Conservation (phyloP, 2,329 filamentous ascomycete genomes). For the Hymenoscyphus albidus region DNA sequence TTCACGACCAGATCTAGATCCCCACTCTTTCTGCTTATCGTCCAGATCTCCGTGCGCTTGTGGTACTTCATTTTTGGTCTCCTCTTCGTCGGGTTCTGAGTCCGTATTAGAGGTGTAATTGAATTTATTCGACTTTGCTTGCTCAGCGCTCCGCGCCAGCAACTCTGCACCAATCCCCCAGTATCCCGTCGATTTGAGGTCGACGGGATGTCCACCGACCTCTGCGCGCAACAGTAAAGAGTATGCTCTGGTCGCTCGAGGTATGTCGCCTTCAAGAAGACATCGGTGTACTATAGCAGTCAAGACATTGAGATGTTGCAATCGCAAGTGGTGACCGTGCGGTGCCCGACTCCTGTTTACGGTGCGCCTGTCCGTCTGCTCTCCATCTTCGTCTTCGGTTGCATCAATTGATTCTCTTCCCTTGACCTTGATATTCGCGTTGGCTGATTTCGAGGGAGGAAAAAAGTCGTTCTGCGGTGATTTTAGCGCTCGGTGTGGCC, state of each 20-base stretch:
- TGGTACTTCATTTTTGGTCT: neutral
- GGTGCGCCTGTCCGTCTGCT: conserved; percentile 1
- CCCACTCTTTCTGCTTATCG: conserved; percentile 30
- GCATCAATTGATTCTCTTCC: conserved; percentile 12
- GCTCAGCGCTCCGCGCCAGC: conserved; percentile 54
- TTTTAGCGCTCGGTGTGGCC: conserved; percentile 49
- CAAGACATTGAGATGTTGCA: conserved; percentile 62
- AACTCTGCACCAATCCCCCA: conserved; percentile 88
- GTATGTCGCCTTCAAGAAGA: conserved; percentile 65
- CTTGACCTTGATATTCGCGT: neutral
- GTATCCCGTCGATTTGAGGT: conserved; percentile 64
- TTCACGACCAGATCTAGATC: conserved; percentile 49
- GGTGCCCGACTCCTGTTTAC: conserved; percentile 12
- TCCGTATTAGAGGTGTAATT: conserved; percentile 10
- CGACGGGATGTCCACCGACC: conserved; percentile 53
- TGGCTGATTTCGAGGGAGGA: neutral
- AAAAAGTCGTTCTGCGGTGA: conserved; percentile 2
- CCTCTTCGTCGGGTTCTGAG: conserved; percentile 3
- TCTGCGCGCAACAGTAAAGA: conserved; percentile 65
- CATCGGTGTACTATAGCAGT: conserved; percentile 68
- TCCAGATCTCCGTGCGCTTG: neutral
- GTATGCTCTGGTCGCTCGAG: conserved; percentile 70
- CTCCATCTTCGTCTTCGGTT: conserved; percentile 8
- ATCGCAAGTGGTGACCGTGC: conserved; percentile 36
- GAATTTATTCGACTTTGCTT: conserved; percentile 9